A percentile compares a stretch with the other conserved stretches of the same genome.
These are phyloP conservation scores for Lichtheimia hyalospora DNA, from an alignment of 371 early-diverging fungal species.

Conservation along the genomic window DNA sequence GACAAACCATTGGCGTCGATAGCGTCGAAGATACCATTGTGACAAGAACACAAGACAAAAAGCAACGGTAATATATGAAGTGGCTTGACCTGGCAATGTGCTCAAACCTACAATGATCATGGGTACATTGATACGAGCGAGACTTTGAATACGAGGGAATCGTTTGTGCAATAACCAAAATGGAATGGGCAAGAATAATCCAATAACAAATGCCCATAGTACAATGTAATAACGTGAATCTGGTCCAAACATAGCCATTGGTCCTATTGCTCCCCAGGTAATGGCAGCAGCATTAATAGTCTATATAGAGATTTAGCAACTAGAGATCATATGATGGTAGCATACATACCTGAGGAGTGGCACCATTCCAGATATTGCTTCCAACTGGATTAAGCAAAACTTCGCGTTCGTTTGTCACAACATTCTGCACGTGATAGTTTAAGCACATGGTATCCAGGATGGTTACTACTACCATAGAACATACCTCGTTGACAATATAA, in stretches of 20 bases:
- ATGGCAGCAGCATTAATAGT: slow-evolving; percentile 61
- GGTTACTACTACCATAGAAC: background rate
- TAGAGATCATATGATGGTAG: background rate
- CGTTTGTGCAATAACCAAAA: slow-evolving; percentile 48
- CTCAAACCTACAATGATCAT: slow-evolving; percentile 46
- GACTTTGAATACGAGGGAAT: slow-evolving; percentile 31
- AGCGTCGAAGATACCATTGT: slow-evolving; percentile 47
- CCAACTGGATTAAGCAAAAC: slow-evolving; percentile 40
- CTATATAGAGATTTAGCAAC: slow-evolving; percentile 3
- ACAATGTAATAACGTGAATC: slow-evolving; percentile 42
- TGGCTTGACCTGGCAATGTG: slow-evolving; percentile 41
- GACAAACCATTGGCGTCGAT: slow-evolving; percentile 48
- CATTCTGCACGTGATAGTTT: slow-evolving; percentile 19
- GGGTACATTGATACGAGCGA: slow-evolving; percentile 43
- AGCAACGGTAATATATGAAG: slow-evolving; percentile 41
- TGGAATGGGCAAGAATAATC: slow-evolving; percentile 44
- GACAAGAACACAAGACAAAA: slow-evolving; percentile 37
- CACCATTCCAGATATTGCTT: slow-evolving; percentile 56
- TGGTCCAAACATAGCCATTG: slow-evolving; percentile 51
- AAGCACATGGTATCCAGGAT: background rate
- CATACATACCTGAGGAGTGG: slow-evolving; percentile 31
- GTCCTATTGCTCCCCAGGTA: slow-evolving; percentile 64
- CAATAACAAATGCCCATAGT: slow-evolving; percentile 47
- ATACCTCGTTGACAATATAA: slow-evolving; percentile 46
- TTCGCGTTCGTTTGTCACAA: slow-evolving; percentile 46